Evolutionary conservation across 768 basidiomycete species (phyloP), one percentile per base, ranked within the genome.

Genomic region (Infundibulicybe gibba): DNA sequence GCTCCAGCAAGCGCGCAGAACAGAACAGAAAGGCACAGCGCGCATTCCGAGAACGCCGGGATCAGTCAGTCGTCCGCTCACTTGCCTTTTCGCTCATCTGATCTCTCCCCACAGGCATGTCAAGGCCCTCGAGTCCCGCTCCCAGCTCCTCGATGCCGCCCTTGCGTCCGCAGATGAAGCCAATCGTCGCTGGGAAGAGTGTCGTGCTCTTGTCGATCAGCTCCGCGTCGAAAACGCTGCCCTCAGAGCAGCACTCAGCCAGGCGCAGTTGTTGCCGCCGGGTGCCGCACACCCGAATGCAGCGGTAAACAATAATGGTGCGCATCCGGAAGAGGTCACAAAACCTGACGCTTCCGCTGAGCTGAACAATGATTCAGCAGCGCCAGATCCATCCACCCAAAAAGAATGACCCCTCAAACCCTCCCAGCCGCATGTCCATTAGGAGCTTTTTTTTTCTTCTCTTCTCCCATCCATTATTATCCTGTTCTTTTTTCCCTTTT

Each of bases 21-120:
- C 93, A 97, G 70, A 97, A 97, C 64, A 77, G 93, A 55, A 94
- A 93, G 64, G 93, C 93, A 0, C 93, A 97, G 67, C 77, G 92
- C 35, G 92, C 91, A 1, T 97, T 94, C 65, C 72, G 93, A 50
- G 89, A 94, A 62, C 81, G 93, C 25, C 73, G 93, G 57, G 93
- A 97, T 68, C 85, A 88, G 90, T 92, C 46, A 66, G 87, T 78
- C 30, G 47, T 3, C 47, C 46, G 32, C 47, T 33, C 45, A 30
- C 41, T 54, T 62, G 45, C 50, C 38, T 19, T 40, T 32, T 16
- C 41, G 44, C 37, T 33, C 17, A 13, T 31, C 43, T 57, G 32
- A 33, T 43, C 30, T 16, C 48, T 15, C 49, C 17, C 31, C 35
- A 11, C 55, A 93, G 90, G 57, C 90, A 91, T 54, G 89, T 93